Percentiles rank a stretch among this genome's conserved stretches.
These are phyloP conservation scores for Takashimella koratensis DNA, from an alignment of 1,284 basidiomycete genomes.

Conservation along the genomic window DNA sequence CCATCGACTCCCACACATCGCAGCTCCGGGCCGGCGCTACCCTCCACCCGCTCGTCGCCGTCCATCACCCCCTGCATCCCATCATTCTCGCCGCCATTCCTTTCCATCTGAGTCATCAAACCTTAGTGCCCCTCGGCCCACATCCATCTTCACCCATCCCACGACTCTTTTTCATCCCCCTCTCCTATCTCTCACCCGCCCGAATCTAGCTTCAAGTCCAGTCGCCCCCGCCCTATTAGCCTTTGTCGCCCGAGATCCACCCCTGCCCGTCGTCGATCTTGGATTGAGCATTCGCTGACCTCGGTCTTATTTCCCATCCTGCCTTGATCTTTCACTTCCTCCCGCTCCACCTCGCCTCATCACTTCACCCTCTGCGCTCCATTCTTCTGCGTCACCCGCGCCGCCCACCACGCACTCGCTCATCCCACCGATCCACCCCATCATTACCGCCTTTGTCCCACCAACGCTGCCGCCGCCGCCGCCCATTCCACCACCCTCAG, in stretches of 20 bases:
- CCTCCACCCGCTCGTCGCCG: not conserved
- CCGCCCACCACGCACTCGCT: not conserved
- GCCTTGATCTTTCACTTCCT: not conserved
- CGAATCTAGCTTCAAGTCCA: not conserved
- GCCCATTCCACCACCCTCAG: not conserved
- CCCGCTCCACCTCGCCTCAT: not conserved
- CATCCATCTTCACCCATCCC: not conserved
- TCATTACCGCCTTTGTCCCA: no score
- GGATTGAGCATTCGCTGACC: not conserved
- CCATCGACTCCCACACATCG: not conserved
- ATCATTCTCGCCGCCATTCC: not conserved
- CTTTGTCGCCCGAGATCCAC: not conserved
- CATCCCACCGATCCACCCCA: not conserved
- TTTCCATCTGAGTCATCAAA: not conserved
- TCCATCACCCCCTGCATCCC: not conserved
- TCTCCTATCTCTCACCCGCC: not conserved
- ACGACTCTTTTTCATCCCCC: not conserved
- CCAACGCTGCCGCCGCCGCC: no score
- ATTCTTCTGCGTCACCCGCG: not conserved
- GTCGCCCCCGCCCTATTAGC: not conserved
- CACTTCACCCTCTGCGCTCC: not conserved
- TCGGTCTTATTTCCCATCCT: not conserved
- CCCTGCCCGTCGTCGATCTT: not conserved
- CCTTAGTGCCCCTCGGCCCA: not conserved
- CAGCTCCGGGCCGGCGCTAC: not conserved